Base-by-base conservation (phyloP, 129 eudicot genomes). In the Cynara cardunculus region DNA sequence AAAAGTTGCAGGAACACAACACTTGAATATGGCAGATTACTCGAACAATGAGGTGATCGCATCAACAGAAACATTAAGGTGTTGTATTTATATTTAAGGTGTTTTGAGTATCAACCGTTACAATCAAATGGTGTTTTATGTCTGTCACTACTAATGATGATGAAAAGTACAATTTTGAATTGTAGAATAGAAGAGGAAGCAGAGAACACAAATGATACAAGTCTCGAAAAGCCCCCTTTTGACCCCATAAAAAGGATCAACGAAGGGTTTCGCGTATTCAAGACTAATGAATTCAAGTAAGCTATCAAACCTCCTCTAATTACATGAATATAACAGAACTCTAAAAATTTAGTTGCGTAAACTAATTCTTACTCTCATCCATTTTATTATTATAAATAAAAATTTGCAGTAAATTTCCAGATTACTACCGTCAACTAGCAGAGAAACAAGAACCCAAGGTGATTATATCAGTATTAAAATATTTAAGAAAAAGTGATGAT, bases 361-460 rank as follows among this genome's bases (percentile, higher is more conserved):
- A 61, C 21, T 22, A 4, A 21, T 62, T 69, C 7, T 53, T 46
- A 53, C 62, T 3, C 21, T 18, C 7, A 4, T 53, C 22, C 21
- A 53, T 53, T n/a, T 10, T 65, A 24, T 71, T 22, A 9, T 71
- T n/a, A n/a, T n/a, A n/a, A n/a, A 7, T 24, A 3, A 3, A 21
- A n/a, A 46, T 53, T 34, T 5, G 25, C 39, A 82, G 85, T 28
- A 82, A 76, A 61, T 1, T 25, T 56, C 77, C 81, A 3, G 49
- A 77, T 32, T 53, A 76, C 19, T 82, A 69, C 41, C 19, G 56
- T 59, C 5, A 77, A 35, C 28, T 82, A 9, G 86, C 72, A 2
- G 39, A 82, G 56, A 76, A 76, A 76, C 78, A 59, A 16, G 81
- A 82, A 22, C 86, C 86, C 1, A 82, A 82, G 85, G 85, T 82